Evolutionary conservation across 108 stramenopile species (phyloP), one percentile per base, ranked within the genome.

Genomic region (Epithemia pelagica): DNA sequence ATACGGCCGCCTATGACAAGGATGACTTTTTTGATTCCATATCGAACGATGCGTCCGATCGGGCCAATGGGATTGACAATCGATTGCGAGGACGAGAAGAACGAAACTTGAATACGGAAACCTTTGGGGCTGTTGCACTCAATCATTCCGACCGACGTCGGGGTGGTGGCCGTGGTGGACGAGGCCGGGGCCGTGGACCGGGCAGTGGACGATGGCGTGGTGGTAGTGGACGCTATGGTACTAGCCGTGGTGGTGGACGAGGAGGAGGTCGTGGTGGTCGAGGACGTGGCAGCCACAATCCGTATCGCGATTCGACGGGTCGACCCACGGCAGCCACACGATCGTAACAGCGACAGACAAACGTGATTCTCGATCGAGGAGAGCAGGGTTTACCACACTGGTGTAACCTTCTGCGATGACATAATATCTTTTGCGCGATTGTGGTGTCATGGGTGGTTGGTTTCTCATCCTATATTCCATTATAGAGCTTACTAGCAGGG

Each of bases 21-120:
- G 78, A 90, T 63, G 84, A 89, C 56, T 94, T 94, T 75, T 94
- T 94, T 63, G 92, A 94, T 64, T 80, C 84, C 51, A 87, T 94
- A 23, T 89, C 87, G 22, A 85, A 85, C 67, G 92, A 94, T 66
- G 87, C 86, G n/a, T 61, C 81, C 22, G 92, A 94, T 74, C 78
- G 74, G 59, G 58, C 75, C 51, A 66, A 73, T 20, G 92, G 92
- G 46, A 58, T 90, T 30, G 86, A 94, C 67, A 87, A 94, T 71
- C 79, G 92, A 37, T 70, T 94, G 31, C 79, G 89, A 32, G 89
- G 89, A 0, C 74, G 78, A 2, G 66, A 71, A 19, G 92, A 94
- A 61, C 78, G 88, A 55, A 80, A 72, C 58, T 64, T 94, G 63
- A 94, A 94, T 71, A 78, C 89, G 28, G 92, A 94, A 71, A 90